Evolutionary conservation across 208 protist species (phyloP).

Genomic region (Trypanosoma boissoni): DNA sequence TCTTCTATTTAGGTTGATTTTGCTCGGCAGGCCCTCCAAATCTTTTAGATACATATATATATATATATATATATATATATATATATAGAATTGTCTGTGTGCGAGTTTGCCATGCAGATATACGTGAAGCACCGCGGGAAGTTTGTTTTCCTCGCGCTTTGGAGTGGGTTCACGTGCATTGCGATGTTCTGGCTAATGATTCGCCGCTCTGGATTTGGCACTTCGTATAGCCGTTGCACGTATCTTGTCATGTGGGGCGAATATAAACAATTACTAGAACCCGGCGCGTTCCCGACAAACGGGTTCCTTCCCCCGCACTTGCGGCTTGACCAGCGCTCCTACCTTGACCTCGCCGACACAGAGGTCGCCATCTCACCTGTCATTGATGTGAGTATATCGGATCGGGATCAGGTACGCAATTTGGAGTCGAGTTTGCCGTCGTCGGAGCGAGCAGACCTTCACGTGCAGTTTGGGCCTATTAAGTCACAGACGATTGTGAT

Average conservation of each 20-base stretch:
- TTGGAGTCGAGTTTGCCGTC: conserved; percentile 56
- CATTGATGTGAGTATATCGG: conserved; percentile 64
- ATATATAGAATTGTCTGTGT: too few species aligned
- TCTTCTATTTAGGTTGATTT: too few species aligned
- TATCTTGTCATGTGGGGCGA: conserved; percentile 85
- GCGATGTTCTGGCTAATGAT: conserved; percentile 79
- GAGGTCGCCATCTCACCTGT: conserved; percentile 78
- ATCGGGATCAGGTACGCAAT: conserved; percentile 47
- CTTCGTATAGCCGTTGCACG: conserved; percentile 63
- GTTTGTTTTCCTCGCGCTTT: conserved; percentile 59
- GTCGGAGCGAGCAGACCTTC: conserved; percentile 60
- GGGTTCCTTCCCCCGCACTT: conserved; percentile 72
- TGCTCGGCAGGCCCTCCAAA: too few species aligned
- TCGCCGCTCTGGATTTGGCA: conserved; percentile 82
- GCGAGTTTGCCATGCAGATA: conserved; percentile 45
- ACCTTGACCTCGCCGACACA: conserved; percentile 69
- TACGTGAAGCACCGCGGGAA: conserved; percentile 66
- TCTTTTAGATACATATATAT: too few species aligned
- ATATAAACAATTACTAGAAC: conserved; percentile 75
- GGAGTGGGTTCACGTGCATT: conserved; percentile 53
- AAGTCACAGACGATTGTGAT: conserved; percentile 77
- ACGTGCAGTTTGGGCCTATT: conserved; percentile 73
- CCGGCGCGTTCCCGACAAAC: conserved; percentile 73
- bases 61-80: too few species aligned
- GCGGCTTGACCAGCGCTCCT: conserved; percentile 69